Base-by-base conservation (phyloP, 495 filamentous ascomycete species). In the Trichoderma parareesei region DNA sequence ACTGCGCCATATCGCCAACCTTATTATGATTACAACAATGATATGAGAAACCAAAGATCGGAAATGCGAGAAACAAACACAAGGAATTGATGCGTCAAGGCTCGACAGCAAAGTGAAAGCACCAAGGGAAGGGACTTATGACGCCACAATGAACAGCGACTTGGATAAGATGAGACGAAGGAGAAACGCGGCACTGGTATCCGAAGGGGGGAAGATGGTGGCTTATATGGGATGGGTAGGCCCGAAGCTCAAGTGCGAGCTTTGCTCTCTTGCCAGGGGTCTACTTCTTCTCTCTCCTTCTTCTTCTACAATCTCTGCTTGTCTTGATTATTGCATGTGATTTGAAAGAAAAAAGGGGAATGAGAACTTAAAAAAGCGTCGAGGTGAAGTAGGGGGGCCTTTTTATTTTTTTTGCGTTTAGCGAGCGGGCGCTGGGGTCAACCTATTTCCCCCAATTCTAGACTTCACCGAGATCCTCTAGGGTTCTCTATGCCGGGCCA, bases 1-100 rank as follows among this genome's bases (percentile, higher is more conserved):
- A 46, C 35, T 10, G 14, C n/a, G 41, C 42, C 64, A 65, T 65
- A 10, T 61, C 41, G 38, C 60, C 16, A 61, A 10, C 5, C 4
- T 10, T 43, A 41, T 20, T 5, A 18, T 38, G 60, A 6, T 18
- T 11, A 41, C 16, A 8, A 13, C 7, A 9, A 57, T 27, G 14
- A 5, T 18, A 5, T 18, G 10, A 14, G 3, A 46, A 46, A n/a
- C 43, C 14, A 46, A 44, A 16, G n/a, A 46, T 5, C 0, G n/a
- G 13, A n/a, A 46, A 46, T 11, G 42, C 14, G n/a, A 6, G n/a
- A 46, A n/a, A 43, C 41, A 2, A 43, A 43, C 41, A 43, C 41
- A 43, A 27, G 27, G 27, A 1, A 27, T 27, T 27, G 27, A 27
- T 27, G 27, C 27, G 27, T 27, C 27, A 27, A 27, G 27, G 27